Base-by-base conservation (phyloP, 176 grass and related monocot genomes). In the Oryza longistaminata region DNA sequence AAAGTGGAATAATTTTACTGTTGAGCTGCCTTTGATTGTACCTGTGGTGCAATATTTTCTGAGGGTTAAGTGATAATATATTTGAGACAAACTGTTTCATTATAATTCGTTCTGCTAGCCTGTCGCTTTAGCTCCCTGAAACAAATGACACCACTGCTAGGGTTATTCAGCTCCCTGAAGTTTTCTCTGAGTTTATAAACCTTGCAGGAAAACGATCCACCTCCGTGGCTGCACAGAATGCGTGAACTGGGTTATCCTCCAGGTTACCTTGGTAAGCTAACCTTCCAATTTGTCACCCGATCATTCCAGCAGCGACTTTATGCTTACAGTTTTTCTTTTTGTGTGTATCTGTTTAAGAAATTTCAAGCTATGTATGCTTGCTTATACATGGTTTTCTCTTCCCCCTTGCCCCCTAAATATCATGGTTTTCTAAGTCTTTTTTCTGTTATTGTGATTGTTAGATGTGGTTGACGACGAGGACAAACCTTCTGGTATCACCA, bases 191-290 rank as follows among this genome's bases (percentile, higher is more conserved):
- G 22, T 82, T 40, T 12, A 34, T 64, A 64, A 44, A 75, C 58
- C 82, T 67, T 85, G 70, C 85, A 99, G 96, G 96, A 96, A 91
- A 83, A 89, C 79, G 96, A 99, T 24, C 93, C 96, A 21, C 96
- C 96, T 52, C 96, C 96, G 34, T 99, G 96, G 96, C 87, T 96
- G 55, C 80, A 91, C 66, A 87, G 96, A 83, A 99, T 99, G 96
- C 93, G 91, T 24, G 91, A 99, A 73, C 76, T 99, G 72, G 96
- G 96, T 64, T 99, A 99, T 82, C 96, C 96, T 86, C 96, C 96
- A 73, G 93, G 93, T 90, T 96, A 99, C 82, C 68, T 99, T 67
- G 93, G 96, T 99, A 99, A 61, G 83, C 67, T 62, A 85, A 26
- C 79, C 42, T 73, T 80, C 69, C 25, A 65, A 0, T 82, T 80